These are phyloP conservation scores for Suillus decipiens DNA, from an alignment of 768 basidiomycete genomes.

Conservation along the genomic window DNA sequence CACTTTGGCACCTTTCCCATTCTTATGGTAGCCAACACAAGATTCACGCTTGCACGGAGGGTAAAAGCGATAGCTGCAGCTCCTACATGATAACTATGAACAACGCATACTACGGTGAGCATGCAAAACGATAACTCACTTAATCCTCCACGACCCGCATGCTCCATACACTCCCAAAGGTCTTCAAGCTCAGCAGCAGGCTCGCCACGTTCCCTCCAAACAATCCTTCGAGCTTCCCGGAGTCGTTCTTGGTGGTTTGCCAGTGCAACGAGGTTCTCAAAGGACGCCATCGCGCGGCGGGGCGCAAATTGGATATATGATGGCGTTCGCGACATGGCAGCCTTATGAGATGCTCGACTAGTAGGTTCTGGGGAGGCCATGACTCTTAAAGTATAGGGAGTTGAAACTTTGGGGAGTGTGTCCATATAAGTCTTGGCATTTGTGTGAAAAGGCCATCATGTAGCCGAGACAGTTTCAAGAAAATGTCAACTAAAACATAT, in stretches of 20 bases:
- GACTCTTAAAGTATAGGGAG: background rate
- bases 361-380: conserved; percentile 7
- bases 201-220: conserved; percentile 81
- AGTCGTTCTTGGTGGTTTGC: conserved; percentile 83
- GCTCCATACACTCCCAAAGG: conserved; percentile 65
- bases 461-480: background rate
- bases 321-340: conserved; percentile 21
- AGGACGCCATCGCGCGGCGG: conserved; percentile 64
- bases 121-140: conserved; percentile 48
- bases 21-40: conserved; percentile 75
- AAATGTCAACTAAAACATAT: background rate
- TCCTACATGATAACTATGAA: conserved; percentile 45
- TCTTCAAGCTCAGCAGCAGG: conserved; percentile 67
- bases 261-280: conserved; percentile 81
- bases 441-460: background rate
- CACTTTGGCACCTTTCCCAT: conserved; percentile 69
- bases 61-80: conserved; percentile 80
- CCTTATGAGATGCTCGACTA: too few species aligned
- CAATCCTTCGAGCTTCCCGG: conserved; percentile 71
- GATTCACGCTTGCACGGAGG: conserved; percentile 80
- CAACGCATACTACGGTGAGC: background rate
- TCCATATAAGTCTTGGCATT: background rate
- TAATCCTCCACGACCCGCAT: conserved; percentile 69
- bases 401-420: background rate
- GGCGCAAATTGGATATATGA: conserved; percentile 55